Percentiles rank a stretch among this genome's conserved stretches.
Conservation (phyloP, 208 protist species). For the Sergeia podlipaevii region DNA sequence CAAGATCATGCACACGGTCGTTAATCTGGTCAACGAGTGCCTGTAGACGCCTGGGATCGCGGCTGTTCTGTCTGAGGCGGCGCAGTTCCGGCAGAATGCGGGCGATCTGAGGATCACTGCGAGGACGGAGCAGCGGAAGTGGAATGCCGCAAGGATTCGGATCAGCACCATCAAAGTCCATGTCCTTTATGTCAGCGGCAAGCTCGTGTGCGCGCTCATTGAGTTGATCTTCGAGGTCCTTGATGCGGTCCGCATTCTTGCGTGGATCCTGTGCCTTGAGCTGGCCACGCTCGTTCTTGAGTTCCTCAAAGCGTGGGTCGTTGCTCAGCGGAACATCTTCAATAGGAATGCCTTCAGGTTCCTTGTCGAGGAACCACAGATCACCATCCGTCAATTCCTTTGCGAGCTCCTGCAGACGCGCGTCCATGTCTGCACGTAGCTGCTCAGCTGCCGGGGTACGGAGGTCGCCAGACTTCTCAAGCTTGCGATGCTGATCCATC, state of each 20-base stretch:
- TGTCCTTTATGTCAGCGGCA: slow-evolving; percentile 29
- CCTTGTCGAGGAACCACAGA: slow-evolving; percentile 67
- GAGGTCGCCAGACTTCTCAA: slow-evolving; percentile 27
- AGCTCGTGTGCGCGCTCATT: slow-evolving; percentile 57
- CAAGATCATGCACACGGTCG: slow-evolving; percentile 46
- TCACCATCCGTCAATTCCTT: slow-evolving; percentile 64
- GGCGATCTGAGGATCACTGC: slow-evolving; percentile 45
- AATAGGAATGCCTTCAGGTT: slow-evolving; percentile 62
- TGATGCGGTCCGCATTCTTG: slow-evolving; percentile 43
- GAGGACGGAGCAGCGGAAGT: slow-evolving; percentile 46
- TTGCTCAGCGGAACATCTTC: slow-evolving; percentile 42
- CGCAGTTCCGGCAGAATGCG: slow-evolving; percentile 60
- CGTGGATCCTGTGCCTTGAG: slow-evolving; percentile 63
- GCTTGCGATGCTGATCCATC: slow-evolving; percentile 40
- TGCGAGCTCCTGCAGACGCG: slow-evolving; percentile 33
- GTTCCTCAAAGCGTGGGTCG: slow-evolving; percentile 35
- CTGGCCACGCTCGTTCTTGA: slow-evolving; percentile 42
- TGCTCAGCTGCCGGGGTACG: slow-evolving; percentile 12
- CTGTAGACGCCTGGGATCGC: slow-evolving; percentile 29
- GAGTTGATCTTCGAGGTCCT: slow-evolving; percentile 53
- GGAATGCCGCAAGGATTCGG: slow-evolving; percentile 49
- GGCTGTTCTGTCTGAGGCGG: slow-evolving; percentile 42
- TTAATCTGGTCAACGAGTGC: slow-evolving; percentile 49
- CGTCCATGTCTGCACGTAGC: slow-evolving; percentile 38
- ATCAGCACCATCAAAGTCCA: slow-evolving; percentile 61